Base-by-base conservation (phyloP, 1,284 basidiomycete species). In the Trametes polyzona region DNA sequence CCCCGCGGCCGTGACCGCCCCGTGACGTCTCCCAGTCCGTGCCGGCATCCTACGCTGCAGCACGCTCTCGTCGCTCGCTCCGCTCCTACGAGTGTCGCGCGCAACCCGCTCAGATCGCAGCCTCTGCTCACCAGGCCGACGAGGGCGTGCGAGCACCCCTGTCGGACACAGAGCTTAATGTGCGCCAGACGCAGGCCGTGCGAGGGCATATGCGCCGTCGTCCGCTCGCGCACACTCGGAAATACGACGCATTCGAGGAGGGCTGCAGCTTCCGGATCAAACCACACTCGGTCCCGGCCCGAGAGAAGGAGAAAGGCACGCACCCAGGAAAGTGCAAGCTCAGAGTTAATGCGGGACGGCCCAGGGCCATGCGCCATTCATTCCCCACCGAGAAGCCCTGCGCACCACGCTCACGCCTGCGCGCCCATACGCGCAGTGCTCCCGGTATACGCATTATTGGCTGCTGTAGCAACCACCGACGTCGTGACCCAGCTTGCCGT, bases 11-110 rank as follows among this genome's bases (percentile, higher is more conserved):
- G 40, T 27, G 41, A 27, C 41, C 41, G 12, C 24, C 24, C 26
- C 21, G 61, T 62, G 47, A 55, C 57, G 16, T 19, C 4, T 30
- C 42, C 43, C 53, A 40, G 14, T 23, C 21, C 19, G 16, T 53
- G 54, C 57, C 57, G 57, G 57, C 57, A 54, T 40, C n/a, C 44
- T n/a, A 11, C n/a, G n/a, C n/a, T n/a, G 37, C 19, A 26, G 16
- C 44, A 23, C 26, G n/a, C 41, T 12, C 8, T 39, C 8, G 6
- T 21, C 8, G 19, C 21, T 42, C 14, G 41, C 41, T 12, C 42
- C 8, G 10, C 41, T 14, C 30, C 30, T 8, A 24, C 41, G 41
- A n/a, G 24, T 26, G 29, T 42, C 41, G 41, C 5, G 9, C 41
- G 14, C 44, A 12, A 27, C 14, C 29, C 43, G 43, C 19, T 32